A percentile compares a stretch with the other conserved stretches of the same genome.
These are phyloP conservation scores for Chaetomiaceae sp. DNA, from an alignment of 2,329 filamentous ascomycete species.

Conservation along the genomic window DNA sequence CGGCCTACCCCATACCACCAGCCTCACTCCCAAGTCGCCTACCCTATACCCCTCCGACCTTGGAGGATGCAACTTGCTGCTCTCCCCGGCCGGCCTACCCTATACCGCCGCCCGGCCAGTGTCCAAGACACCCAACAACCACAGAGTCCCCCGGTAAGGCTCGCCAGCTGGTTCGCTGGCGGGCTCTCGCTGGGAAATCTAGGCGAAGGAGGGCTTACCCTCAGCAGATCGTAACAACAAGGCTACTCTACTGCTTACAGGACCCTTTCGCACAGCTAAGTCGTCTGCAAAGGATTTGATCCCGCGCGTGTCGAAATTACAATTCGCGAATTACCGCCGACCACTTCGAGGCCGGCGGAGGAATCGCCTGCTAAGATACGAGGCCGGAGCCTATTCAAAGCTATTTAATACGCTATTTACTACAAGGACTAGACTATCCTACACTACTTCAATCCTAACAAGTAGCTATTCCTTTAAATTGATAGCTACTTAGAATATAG, in stretches of 20 bases:
- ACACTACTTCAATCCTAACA: neutral
- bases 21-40: neutral
- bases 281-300: slow-evolving; percentile 42
- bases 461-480: no score
- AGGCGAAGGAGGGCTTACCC: slow-evolving; percentile 29
- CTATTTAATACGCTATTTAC: neutral
- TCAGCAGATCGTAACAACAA: slow-evolving; percentile 40
- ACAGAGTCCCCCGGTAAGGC: slow-evolving; percentile 7
- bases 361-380: slow-evolving; percentile 12
- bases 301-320: slow-evolving; percentile 23
- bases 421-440: neutral
- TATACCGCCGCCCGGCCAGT: neutral
- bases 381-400: slow-evolving; percentile 8
- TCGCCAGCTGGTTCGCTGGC: neutral
- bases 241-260: slow-evolving; percentile 41
- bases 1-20: neutral
- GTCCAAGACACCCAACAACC: neutral
- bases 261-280: slow-evolving; percentile 36
- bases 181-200: slow-evolving; percentile 5
- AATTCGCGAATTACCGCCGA: slow-evolving; percentile 12
- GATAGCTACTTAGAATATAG: neutral
- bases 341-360: slow-evolving; percentile 8
- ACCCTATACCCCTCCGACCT: neutral
- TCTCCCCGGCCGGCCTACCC: neutral
- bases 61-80: no score